phyloP scores from a whole-genome alignment of 257 asterid species.

The Fraxinus pennsylvanica region DNA sequence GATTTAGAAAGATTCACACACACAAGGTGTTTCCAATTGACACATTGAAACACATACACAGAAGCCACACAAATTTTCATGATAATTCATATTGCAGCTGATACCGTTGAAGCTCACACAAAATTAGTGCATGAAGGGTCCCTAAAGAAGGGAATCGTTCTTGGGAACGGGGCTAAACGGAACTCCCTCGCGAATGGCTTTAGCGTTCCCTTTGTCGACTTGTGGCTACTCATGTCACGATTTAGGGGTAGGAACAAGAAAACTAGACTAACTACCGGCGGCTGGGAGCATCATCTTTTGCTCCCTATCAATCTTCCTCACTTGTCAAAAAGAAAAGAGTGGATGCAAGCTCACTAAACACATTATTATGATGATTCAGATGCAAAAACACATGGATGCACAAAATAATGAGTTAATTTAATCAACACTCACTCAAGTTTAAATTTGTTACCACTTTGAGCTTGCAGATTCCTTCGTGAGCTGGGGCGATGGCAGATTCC shows the following conservation, averaged over 20 bases:
- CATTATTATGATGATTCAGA: not conserved
- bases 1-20: not conserved
- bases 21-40: not conserved
- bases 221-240: not conserved
- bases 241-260: not conserved
- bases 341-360: not conserved
- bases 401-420: not conserved
- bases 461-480: too few species aligned
- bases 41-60: not conserved
- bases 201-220: not conserved
- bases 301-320: too few species aligned
- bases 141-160: not conserved
- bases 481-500: too few species aligned
- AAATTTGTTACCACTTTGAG: too few species aligned
- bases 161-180: not conserved
- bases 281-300: not conserved
- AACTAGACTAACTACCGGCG: too few species aligned
- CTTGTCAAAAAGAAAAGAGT: too few species aligned
- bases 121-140: not conserved
- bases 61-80: not conserved
- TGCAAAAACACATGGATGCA: conserved; percentile 2
- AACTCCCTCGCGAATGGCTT: not conserved
- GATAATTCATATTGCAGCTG: not conserved
- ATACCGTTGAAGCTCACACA: not conserved
- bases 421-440: too few species aligned